Conservation (phyloP, 2,329 filamentous ascomycete species). For the Cladosporium sp. region DNA sequence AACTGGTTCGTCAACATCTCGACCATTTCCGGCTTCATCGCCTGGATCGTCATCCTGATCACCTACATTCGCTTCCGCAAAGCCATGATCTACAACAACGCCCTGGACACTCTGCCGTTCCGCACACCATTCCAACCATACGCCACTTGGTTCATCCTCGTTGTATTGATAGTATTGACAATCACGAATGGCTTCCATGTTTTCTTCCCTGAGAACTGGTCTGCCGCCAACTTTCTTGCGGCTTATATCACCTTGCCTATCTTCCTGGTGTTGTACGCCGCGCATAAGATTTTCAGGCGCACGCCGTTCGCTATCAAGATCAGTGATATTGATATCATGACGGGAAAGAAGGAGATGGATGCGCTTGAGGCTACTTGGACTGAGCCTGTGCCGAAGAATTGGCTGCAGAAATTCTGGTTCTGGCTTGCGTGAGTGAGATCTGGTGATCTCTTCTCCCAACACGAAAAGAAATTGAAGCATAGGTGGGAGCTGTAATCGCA, state of each 20-base stretch:
- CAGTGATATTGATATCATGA: slow-evolving; percentile 41
- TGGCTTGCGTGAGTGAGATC: slow-evolving; percentile 41
- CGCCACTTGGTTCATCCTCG: slow-evolving; percentile 46
- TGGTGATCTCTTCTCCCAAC: no score
- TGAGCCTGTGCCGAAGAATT: slow-evolving; percentile 39
- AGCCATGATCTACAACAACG: slow-evolving; percentile 46
- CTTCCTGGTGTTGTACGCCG: slow-evolving; percentile 52
- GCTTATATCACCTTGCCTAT: slow-evolving; percentile 57
- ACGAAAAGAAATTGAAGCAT: no score
- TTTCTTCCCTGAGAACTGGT: slow-evolving; percentile 45
- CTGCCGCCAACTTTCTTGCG: slow-evolving; percentile 56
- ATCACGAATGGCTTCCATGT: slow-evolving; percentile 58
- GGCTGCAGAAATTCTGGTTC: slow-evolving; percentile 45
- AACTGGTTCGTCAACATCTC: slow-evolving; percentile 36
- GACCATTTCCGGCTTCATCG: slow-evolving; percentile 35
- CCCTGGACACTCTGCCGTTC: slow-evolving; percentile 46
- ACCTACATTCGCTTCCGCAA: slow-evolving; percentile 50
- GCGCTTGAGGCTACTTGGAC: slow-evolving; percentile 37
- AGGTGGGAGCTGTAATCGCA: no score
- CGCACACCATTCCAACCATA: slow-evolving; percentile 49
- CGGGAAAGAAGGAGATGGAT: slow-evolving; percentile 44
- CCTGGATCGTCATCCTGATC: slow-evolving; percentile 38
- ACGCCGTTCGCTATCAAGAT: slow-evolving; percentile 42
- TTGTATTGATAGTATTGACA: slow-evolving; percentile 45
- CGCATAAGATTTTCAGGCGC: slow-evolving; percentile 50